Evolutionary conservation across 805 yeast genomes (phyloP), one percentile per base, ranked within the genome.

Genomic region (Starmerella geochares): DNA sequence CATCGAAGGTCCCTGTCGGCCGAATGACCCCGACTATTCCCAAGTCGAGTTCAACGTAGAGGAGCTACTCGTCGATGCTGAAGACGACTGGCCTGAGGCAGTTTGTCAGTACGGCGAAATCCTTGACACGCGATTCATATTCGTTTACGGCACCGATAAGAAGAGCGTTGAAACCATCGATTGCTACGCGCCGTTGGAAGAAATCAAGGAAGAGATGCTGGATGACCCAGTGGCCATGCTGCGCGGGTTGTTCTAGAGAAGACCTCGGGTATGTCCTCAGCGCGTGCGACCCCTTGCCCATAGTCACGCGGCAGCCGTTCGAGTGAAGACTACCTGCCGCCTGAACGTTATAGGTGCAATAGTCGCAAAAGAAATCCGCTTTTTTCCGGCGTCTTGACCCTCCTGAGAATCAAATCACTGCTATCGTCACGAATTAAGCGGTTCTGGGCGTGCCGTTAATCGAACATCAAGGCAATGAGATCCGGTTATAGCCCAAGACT

Each of bases 141-240:
- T 46, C 35, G 39, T 32, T 8, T 54, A 23, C 27, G 58, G 58
- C 20, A 53, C 52, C 6, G 56, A 54, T 29, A 46, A 39, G 40
- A 21, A 53, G 36, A 47, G 40, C 1, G 39, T 54, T 19, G 56
- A 49, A 21, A 53, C 48, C 4, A 32, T 50, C 10, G 58, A 54
- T 48, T 54, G 58, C 21, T 14, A 42, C 11, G 46, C 32, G 44
- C 54, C 51, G 14, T 36, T 53, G 27, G 37, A 39, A 1, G 46
- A 42, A 5, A 9, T 51, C 41, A 35, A 46, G 39, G 31, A 47
- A 4, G 56, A 54, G 28, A 43, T 40, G 28, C 47, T 43, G 17
- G 28, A 35, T 5, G 35, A 53, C n/a, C 44, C 44, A 10, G 47
- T 27, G 25, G 25, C 11, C 13, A 13, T 40, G 2, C 24, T 37